Evolutionary conservation across 1,284 basidiomycete genomes (phyloP), one percentile per base, ranked within the genome.

Genomic region (Abortiporus biennis): DNA sequence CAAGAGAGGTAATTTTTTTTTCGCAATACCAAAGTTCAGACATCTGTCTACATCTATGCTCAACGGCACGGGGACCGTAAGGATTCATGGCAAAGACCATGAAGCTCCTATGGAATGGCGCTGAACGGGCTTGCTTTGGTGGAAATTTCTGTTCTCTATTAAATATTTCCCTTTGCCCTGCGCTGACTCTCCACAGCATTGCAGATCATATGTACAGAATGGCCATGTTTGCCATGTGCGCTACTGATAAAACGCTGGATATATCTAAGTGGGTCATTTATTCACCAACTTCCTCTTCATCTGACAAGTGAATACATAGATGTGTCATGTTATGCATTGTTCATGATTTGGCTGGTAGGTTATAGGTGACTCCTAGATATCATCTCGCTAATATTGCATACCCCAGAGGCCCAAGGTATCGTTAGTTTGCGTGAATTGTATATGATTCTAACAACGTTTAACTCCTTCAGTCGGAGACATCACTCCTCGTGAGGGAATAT

Each of bases 181-280:
- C 27, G 17, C n/a, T 22, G 43, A n/a, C 20, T 42, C 38, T 40
- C 33, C 39, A 13, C 52, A 94, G 91, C 52, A 95, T 97, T 48
- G 84, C 92, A 3, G 94, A 98, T 61, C 94, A 98, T 59, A 97
- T 96, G 94, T 95, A 96, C 62, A 76, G 95, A 42, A 98, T 98
- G 95, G 86, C 91, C 1, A 64, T 97, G 17, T 74, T 98, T 35
- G 85, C 92, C 1, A 84, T 97, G 78, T 85, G 92, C 50, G 76
- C 75, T 1, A 78, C 80, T 1, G 88, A 88, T 50, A 40, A 69
- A 3, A 71, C 64, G 0, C 72, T 95, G 6, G 89, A 96, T 58
- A 72, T 92, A 6, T 65, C 82, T 30, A 92, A 86, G 85, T 86
- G 49, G 43, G 72, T 53, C 2, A 23, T 19, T 35, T 8, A 23